Evolutionary conservation across 768 basidiomycete species (phyloP), one percentile per base, ranked within the genome.

Genomic region (Heimioporus sp.): DNA sequence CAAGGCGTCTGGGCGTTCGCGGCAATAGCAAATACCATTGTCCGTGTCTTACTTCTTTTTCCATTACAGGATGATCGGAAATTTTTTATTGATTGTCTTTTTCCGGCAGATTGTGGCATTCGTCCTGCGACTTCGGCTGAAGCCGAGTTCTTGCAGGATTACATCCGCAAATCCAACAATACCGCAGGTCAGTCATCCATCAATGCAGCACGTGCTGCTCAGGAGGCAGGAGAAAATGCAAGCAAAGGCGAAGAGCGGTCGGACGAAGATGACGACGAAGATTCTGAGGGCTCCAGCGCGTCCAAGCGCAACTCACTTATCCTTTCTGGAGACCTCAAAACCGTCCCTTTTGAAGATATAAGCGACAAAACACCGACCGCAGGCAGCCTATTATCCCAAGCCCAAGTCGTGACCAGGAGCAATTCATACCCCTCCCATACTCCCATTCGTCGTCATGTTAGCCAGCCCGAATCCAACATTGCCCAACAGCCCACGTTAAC

Each of bases 21-120:
- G 93, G 93, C 46, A 94, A 96, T 76, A 92, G 90, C 75, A 95
- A 94, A 79, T 96, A 96, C 73, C 92, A 95, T 72, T 96, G 91
- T 92, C 58, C 58, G 86, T 76, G 58, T 61, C 65, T 61, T 63
- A 54, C 49, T 50, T 67, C 69, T 35, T 61, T 66, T 68, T 40
- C 59, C 59, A 61, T 65, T 63, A 71, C 53, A 59, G 55, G 51
- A 12, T 63, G 65, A 69, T 69, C 65, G 59, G 61, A 58, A 57
- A 54, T 39, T 61, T 59, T 59, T 66, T 24, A 54, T 58, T 59
- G 34, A 70, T 69, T 61, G 46, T 56, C 63, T 61, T 59, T 60
- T 57, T 41, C 44, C 55, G 65, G 59, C 46, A 89, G 92, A 93
- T 80, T 93, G 91, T 74, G 91, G 91, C 60, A 93, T 93, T 62